Evolutionary conservation across 805 yeast species (phyloP), one percentile per base, ranked within the genome.

Genomic region (Hanseniaspora vineae): DNA sequence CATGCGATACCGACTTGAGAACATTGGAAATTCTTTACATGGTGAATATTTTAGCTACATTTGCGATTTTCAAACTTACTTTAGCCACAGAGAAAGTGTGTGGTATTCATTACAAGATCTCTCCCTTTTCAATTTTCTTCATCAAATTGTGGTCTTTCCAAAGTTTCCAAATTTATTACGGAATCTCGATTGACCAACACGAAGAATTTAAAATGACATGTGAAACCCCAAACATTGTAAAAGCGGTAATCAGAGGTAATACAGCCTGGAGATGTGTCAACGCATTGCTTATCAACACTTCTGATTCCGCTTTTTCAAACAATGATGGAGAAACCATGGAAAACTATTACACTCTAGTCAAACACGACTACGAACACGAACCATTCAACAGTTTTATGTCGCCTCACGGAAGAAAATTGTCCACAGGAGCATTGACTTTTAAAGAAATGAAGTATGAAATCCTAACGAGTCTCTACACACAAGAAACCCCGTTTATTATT

Each of bases 391-490:
- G 77, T 47, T 82, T 79, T 56, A 70, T 78, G 69, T 77, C 80
- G 18, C 88, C 89, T 2, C 73, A 77, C 63, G 84, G 81, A 1
- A 66, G 89, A 51, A 72, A 76, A 48, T 60, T 71, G 18, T 77
- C 80, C 18, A 72, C 72, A 46, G 89, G 90, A 3, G 12, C 12
- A 14, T 15, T 37, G 11, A 37, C n/a, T 4, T 9, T 37, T 15
- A 11, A 37, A 10, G 40, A 14, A n/a, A n/a, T 37, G 19, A 14
- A 37, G 10, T 37, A 37, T 10, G 40, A 37, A 71, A 82, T 0
- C 58, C 81, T 31, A 68, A 64, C 55, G 71, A 76, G 3, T 85
- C 80, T 57, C 70, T 78, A 58, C 67, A 81, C 53, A 67, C 77
- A 45, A 13, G 15, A 33, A 33, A 33, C 15, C 15, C 15, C 14